A percentile compares a stretch with the other conserved stretches of the same genome.
Conservation (phyloP, 805 yeast species). For the baker's yeast (Saccharomyces cerevisiae) region DNA sequence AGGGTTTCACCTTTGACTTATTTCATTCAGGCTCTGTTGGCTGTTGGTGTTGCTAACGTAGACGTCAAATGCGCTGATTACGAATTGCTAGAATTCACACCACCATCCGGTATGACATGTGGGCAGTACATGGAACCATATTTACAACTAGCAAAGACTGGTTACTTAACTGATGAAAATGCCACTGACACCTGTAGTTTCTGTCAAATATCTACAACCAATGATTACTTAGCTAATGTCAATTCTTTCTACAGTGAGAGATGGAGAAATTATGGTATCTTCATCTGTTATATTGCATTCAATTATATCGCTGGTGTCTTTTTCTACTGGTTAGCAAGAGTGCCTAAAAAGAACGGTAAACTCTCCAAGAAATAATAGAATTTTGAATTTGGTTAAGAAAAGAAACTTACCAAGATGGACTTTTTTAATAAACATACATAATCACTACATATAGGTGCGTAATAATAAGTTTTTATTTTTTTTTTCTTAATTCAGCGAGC, state of each 20-base stretch:
- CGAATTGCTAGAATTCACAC: conserved; percentile 44
- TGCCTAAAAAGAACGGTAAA: conserved; percentile 47
- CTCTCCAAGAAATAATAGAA: background rate
- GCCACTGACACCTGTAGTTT: conserved; percentile 47
- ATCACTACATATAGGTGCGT: background rate
- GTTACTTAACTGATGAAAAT: conserved; percentile 40
- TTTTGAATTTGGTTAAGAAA: background rate
- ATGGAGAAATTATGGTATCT: conserved; percentile 60
- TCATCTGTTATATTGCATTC: conserved; percentile 42
- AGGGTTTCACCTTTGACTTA: conserved; percentile 68
- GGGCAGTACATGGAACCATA: conserved; percentile 41
- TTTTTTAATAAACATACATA: background rate
- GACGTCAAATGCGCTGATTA: conserved; percentile 39
- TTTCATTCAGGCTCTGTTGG: conserved; percentile 46
- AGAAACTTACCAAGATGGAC: background rate
- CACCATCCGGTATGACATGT: conserved; percentile 54
- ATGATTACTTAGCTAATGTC: conserved; percentile 45
- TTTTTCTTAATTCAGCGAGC: background rate
- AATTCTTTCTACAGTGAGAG: conserved; percentile 33
- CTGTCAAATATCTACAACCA: conserved; percentile 51
- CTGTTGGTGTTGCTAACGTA: conserved; percentile 48
- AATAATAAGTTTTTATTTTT: background rate
- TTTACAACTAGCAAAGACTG: conserved; percentile 32
- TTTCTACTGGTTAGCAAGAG: conserved; percentile 61
- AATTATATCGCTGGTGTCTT: conserved; percentile 35